phyloP scores from a whole-genome alignment of 106 monocot genomes.

The Hemerocallis citrina region DNA sequence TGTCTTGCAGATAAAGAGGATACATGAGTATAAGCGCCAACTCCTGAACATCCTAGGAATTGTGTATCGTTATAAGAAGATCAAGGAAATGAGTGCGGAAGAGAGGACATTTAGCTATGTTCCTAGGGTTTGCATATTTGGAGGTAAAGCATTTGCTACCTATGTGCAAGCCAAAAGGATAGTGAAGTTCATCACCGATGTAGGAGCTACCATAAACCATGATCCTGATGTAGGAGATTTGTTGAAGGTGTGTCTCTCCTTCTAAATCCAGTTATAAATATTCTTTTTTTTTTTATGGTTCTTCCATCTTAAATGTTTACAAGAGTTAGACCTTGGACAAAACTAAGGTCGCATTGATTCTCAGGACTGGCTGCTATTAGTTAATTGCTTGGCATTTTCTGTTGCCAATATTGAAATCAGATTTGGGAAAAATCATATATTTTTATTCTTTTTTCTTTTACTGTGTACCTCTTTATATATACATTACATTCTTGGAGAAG shows the following conservation, averaged over 20 bases:
- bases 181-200: slow-evolving; percentile 98
- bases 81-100: slow-evolving; percentile 88
- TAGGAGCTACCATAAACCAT: slow-evolving; percentile 85
- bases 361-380: too few relatives aligned
- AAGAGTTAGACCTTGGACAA: too few relatives aligned
- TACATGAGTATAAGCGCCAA: slow-evolving; percentile 97
- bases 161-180: slow-evolving; percentile 97
- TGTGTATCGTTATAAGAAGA: slow-evolving; percentile 91
- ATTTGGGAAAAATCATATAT: too few relatives aligned
- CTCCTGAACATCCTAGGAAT: slow-evolving; percentile 90
- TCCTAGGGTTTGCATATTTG: slow-evolving; percentile 94
- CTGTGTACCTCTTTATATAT: too few relatives aligned
- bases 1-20: slow-evolving; percentile 71
- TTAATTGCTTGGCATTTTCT: too few relatives aligned
- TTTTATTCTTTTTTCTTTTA: too few relatives aligned
- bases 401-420: too few relatives aligned
- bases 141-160: slow-evolving; percentile 99
- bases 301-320: neutral
- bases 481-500: too few relatives aligned
- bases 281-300: neutral
- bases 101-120: slow-evolving; percentile 58
- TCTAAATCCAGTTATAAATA: neutral
- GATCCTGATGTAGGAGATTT: slow-evolving; percentile 92
- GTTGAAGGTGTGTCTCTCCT: slow-evolving; percentile 49
- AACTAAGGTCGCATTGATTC: too few relatives aligned